Conservation (phyloP, 192 early-diverging fungal species). For the Coemansia sp. region DNA sequence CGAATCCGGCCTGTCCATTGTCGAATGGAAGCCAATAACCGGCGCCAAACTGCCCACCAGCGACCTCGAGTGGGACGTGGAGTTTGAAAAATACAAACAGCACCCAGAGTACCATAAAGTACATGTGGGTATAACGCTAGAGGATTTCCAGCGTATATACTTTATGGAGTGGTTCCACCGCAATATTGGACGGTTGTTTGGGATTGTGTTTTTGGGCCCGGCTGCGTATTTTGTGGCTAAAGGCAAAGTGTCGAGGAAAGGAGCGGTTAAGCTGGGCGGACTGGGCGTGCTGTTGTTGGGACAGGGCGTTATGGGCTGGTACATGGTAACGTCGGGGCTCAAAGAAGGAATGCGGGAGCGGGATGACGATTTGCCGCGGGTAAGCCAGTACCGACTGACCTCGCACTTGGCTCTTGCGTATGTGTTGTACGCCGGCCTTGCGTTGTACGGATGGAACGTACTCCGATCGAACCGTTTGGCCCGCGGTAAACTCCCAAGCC, state of each 20-base stretch:
- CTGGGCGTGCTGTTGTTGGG: conserved; percentile 68
- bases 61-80: conserved; percentile 82
- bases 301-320: conserved; percentile 95
- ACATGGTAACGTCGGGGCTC: conserved; percentile 95
- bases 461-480: conserved; percentile 66
- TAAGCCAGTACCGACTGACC: conserved; percentile 90
- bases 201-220: conserved; percentile 81
- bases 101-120: conserved; percentile 96
- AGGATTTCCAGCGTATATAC: conserved; percentile 96
- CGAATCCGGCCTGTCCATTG: conserved; percentile 94
- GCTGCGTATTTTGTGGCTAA: conserved; percentile 79
- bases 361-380: conserved; percentile 80
- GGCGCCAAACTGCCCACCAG: conserved; percentile 88
- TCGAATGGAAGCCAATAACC: conserved; percentile 94
- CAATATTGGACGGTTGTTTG: conserved; percentile 91
- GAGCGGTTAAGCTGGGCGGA: conserved; percentile 59
- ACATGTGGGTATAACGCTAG: conserved; percentile 82
- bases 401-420: conserved; percentile 89
- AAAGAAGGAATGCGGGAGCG: conserved; percentile 73
- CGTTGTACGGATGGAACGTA: conserved; percentile 77
- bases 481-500: conserved; percentile 51
- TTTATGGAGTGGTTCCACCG: conserved; percentile 98
- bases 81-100: conserved; percentile 98
- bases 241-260: conserved; percentile 71
- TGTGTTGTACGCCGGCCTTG: conserved; percentile 75